Percentiles rank a stretch among this genome's conserved stretches.
Conservation (phyloP, 1,284 basidiomycete genomes). For the Ganoderma leucocontextum region DNA sequence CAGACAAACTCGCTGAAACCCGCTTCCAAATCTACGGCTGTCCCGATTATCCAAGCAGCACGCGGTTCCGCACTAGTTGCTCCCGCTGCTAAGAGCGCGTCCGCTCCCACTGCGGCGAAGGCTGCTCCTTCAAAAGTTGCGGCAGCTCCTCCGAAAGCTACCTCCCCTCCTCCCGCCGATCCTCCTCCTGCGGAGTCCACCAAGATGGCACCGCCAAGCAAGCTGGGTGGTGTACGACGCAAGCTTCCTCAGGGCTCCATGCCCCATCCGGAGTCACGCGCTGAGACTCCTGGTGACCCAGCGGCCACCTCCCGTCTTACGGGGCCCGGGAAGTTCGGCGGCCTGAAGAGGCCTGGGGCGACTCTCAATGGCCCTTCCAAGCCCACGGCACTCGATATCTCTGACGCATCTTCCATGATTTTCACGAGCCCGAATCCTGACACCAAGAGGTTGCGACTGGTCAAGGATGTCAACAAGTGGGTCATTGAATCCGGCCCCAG, state of each 20-base stretch:
- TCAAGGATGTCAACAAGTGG: slow-evolving; percentile 86
- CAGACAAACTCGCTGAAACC: slow-evolving; percentile 91
- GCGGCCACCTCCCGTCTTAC: slow-evolving; percentile 48
- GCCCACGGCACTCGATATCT: slow-evolving; percentile 42
- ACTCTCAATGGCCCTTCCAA: slow-evolving; percentile 41
- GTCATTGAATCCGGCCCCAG: slow-evolving; percentile 83
- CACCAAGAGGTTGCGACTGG: slow-evolving; percentile 76
- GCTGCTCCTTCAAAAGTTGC: slow-evolving; percentile 39
- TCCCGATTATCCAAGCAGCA: slow-evolving; percentile 88
- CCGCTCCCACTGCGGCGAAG: slow-evolving; percentile 36
- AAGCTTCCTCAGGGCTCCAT: slow-evolving; percentile 72
- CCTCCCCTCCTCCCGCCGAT: slow-evolving; percentile 25
- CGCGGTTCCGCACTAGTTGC: slow-evolving; percentile 47
- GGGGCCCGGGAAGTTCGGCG: slow-evolving; percentile 47
- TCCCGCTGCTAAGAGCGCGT: slow-evolving; percentile 27
- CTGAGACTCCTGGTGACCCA: slow-evolving; percentile 60
- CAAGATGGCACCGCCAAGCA: slow-evolving; percentile 47
- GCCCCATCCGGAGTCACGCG: slow-evolving; percentile 65
- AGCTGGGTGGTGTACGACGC: slow-evolving; percentile 70
- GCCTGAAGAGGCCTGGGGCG: slow-evolving; percentile 59
- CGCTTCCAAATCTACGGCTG: slow-evolving; percentile 86
- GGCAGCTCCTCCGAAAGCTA: slow-evolving; percentile 24
- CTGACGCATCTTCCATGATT: slow-evolving; percentile 53
- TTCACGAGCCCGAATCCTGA: slow-evolving; percentile 81
- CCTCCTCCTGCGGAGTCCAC: slow-evolving; percentile 31